These are phyloP conservation scores for Blastomyces parvus DNA, from an alignment of 2,329 filamentous ascomycete species.

Conservation along the genomic window DNA sequence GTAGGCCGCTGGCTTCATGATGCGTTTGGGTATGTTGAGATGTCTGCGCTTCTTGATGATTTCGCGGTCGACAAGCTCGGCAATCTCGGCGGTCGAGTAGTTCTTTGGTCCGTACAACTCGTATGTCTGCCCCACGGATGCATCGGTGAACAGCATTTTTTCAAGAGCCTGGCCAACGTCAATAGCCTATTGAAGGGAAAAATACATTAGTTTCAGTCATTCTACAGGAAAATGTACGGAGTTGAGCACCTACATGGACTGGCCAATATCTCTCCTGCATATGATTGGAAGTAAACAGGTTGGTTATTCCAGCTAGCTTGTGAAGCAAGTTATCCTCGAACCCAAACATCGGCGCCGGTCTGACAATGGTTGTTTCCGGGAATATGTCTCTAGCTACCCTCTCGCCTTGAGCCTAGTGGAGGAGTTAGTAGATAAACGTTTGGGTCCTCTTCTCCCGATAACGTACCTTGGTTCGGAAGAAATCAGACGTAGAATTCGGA, in stretches of 20 bases:
- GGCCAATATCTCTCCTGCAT: constrained; percentile 87
- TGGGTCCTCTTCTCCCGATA: neutral
- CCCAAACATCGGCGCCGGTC: constrained; percentile 86
- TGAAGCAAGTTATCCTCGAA: constrained; percentile 89
- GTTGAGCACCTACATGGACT: constrained; percentile 60
- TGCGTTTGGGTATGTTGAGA: constrained; percentile 75
- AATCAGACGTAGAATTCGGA: constrained; percentile 71
- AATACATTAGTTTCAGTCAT: constrained; percentile 10
- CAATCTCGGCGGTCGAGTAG: constrained; percentile 82
- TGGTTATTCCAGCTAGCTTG: constrained; percentile 68
- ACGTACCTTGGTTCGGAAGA: constrained; percentile 76
- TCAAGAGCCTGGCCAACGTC: constrained; percentile 87
- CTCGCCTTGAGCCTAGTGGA: constrained; percentile 61
- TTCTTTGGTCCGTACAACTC: constrained; percentile 91
- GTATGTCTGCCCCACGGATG: constrained; percentile 78
- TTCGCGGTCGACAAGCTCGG: constrained; percentile 79
- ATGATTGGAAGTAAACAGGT: constrained; percentile 82
- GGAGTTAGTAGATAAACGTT: neutral
- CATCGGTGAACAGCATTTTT: constrained; percentile 82
- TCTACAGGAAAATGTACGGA: neutral
- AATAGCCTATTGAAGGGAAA: constrained; percentile 51
- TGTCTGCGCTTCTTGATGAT: constrained; percentile 83
- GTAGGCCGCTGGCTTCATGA: constrained; percentile 65
- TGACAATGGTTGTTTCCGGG: constrained; percentile 93
- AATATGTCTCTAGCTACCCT: constrained; percentile 77